Evolutionary conservation across 768 basidiomycete genomes (phyloP).

Genomic region (Leccinum uliginosum): DNA sequence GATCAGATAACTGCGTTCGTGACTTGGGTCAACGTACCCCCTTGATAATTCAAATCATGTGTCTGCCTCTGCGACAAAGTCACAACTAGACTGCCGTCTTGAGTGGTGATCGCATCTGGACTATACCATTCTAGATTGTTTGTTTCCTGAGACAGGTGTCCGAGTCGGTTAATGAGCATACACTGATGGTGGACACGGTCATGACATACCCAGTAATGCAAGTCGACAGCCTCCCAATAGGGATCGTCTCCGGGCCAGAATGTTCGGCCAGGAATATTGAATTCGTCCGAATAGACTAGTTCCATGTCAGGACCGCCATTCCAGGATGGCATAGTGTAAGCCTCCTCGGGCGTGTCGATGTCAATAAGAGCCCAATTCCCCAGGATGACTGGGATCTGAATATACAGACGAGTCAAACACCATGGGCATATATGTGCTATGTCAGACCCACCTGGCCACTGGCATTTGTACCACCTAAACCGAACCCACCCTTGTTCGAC

Average conservation of each 20-base stretch:
- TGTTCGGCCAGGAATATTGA: conserved; percentile 67
- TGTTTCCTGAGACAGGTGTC: conserved; percentile 29
- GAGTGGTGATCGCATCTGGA: conserved; percentile 48
- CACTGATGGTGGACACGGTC: conserved; percentile 17
- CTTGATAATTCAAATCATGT: conserved; percentile 44
- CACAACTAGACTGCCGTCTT: conserved; percentile 47
- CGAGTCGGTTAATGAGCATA: conserved; percentile 31
- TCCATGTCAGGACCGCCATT: conserved; percentile 51
- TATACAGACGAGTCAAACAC: not conserved
- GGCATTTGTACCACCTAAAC: conserved; percentile 71
- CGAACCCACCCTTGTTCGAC: conserved; percentile 42
- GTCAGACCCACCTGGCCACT: conserved; percentile 55
- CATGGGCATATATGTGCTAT: not conserved
- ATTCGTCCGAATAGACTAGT: conserved; percentile 80
- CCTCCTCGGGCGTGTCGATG: conserved; percentile 54
- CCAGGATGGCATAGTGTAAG: conserved; percentile 49
- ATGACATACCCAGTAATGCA: conserved; percentile 38
- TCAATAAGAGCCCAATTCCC: conserved; percentile 59
- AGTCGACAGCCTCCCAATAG: conserved; percentile 64
- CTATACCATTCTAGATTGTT: conserved; percentile 58
- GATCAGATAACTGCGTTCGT: conserved; percentile 13
- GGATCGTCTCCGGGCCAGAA: conserved; percentile 86
- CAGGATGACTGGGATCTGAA: conserved; percentile 50
- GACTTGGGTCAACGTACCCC: conserved; percentile 24
- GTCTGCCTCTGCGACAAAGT: conserved; percentile 44